These are phyloP conservation scores for Brettanomyces custersianus DNA, from an alignment of 805 yeast species.

Conservation along the genomic window DNA sequence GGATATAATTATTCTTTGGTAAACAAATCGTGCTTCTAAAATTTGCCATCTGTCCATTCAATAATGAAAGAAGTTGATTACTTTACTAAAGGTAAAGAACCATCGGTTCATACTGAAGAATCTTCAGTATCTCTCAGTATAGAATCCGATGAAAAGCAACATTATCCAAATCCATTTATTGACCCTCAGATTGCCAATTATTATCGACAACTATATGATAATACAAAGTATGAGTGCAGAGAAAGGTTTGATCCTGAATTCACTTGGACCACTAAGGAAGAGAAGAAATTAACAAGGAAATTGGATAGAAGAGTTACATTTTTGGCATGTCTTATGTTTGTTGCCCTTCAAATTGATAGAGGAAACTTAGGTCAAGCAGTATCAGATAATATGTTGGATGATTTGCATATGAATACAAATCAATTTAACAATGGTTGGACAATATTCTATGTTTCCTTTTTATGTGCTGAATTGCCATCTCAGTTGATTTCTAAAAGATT, in stretches of 20 bases:
- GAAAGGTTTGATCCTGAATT: conserved; percentile 48
- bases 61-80: too few species aligned
- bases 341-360: conserved; percentile 51
- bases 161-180: conserved; percentile 25
- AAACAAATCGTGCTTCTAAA: too few species aligned
- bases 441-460: conserved; percentile 41
- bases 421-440: conserved; percentile 55
- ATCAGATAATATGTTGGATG: conserved; percentile 45
- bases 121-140: too few species aligned
- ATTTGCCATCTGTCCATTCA: too few species aligned
- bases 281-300: conserved; percentile 37
- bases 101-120: too few species aligned
- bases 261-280: conserved; percentile 47
- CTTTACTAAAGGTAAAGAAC: too few species aligned
- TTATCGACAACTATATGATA: conserved; percentile 38
- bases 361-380: conserved; percentile 46
- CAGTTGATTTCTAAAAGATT: conserved; percentile 54
- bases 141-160: neutral
- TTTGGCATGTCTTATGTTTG: conserved; percentile 52
- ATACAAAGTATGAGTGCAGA: conserved; percentile 44
- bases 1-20: too few species aligned
- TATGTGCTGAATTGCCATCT: conserved; percentile 55
- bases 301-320: conserved; percentile 47
- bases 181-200: conserved; percentile 40
- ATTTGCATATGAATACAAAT: conserved; percentile 43